Evolutionary conservation across 176 grass and related monocot genomes (phyloP), one percentile per base, ranked within the genome.

Genomic region (Oryza meyeriana): DNA sequence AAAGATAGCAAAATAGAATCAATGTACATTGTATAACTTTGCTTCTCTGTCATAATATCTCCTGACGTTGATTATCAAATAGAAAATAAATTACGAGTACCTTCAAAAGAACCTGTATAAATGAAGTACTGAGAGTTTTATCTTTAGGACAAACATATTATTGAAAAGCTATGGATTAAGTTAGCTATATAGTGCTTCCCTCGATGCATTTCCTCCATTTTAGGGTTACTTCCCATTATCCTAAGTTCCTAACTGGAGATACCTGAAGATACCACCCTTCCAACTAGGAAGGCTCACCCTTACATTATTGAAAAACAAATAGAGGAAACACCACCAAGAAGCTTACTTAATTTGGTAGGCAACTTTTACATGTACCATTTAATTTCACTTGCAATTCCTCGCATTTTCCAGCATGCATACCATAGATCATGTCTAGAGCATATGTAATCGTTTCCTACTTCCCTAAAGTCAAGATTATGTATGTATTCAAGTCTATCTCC

Each of bases 1-100:
- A 84, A 82, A 82, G 35, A 30, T 28, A 85, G 85, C 8, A n/a
- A 28, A 57, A 77, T 81, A n/a, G 4, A 70, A 77, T 52, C 42
- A 74, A 83, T 75, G 45, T 17, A 39, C 47, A 63, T 10, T 24
- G 27, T 74, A 72, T 26, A 71, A 8, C 39, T 58, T 40, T 44
- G 12, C 1, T 29, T 76, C 25, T 70, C 25, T 45, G 10, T 44
- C 18, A 32, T 26, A 75, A 69, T 16, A 64, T 38, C 66, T 32
- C 17, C 27, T 55, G 12, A 42, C 42, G 18, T 73, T 28, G 30
- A 20, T 72, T 71, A 70, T 26, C 34, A 82, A 9, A 33, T 16
- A 24, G 58, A 30, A 57, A 69, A 61, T 10, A 30, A 25, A 69
- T 61, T n/a, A 55, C 6, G 10, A 59, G 45, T 45, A 45, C 22